Base-by-base conservation (phyloP, 2,329 filamentous ascomycete genomes). In the Fusarium euwallaceae region DNA sequence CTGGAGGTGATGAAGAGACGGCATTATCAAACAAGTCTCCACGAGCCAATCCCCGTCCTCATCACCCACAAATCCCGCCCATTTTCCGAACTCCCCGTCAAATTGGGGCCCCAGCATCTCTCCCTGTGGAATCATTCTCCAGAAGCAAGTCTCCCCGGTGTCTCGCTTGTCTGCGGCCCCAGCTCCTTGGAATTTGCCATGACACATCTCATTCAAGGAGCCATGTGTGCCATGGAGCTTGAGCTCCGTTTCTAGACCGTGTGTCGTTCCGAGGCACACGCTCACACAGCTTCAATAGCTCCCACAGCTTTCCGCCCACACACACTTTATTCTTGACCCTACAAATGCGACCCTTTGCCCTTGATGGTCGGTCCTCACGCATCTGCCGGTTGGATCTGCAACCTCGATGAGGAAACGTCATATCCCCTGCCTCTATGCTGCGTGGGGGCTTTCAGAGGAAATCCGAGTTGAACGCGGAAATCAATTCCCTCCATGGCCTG, bases 361-460 rank as follows among this genome's bases (percentile, higher is more conserved):
- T 51, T 60, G 48, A 63, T 60, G 45, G 62, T 69, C 67, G 45
- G 62, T 69, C 67, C 63, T 71, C 63, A 43, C 61, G 68, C 71
- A 70, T 73, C 70, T 75, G 71, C 74, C 73, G 77, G 59, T 56
- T 61, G 77, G 75, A 78, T 78, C 74, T 78, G 68, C 76, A 70
- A 37, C 61, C 67, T 70, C 64, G 34, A 67, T 58, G 61, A 32
- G 56, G 45, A 68, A 76, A 75, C 72, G 77, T 72, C 77, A 78
- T 74, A 45, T 41, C 72, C 70, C 75, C 66, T 78, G 73, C 27
- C 58, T 24, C 17, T 63, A n/a, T 43, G 34, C 51, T 66, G 61
- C 64, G 72, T 76, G 76, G 75, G 72, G 69, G 64, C 22, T 16
- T 37, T 59, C 53, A 58, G 71, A 59, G 29, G 66, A 64, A 62